Base-by-base conservation (phyloP, 192 early-diverging fungal genomes). In the Podila epicladia region DNA sequence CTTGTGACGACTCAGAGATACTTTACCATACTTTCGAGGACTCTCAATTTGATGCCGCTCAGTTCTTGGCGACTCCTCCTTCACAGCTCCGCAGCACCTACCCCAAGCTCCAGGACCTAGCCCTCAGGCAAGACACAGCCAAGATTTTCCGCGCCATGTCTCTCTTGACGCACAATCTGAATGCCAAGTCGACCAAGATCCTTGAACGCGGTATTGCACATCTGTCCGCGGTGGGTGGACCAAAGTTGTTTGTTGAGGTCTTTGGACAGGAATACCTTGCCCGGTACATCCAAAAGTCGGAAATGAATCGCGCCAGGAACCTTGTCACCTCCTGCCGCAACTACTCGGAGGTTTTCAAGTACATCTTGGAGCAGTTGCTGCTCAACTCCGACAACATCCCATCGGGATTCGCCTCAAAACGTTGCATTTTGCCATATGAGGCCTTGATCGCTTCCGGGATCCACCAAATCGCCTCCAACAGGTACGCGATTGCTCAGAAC, bases 1-100 rank as follows among this genome's bases (percentile, higher is more conserved):
- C 77, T 8, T 80, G 77, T n/a, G 77, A 80, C 49, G 77, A 80
- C 41, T 80, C 77, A 0, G 77, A 80, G 55, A 72, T 80, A 12
- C 49, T 80, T 5, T 73, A 73, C 26, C 77, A 80, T 26, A 80
- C 77, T 5, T 80, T 80, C 57, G 60, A 68, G 55, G 77, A 80
- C 65, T 58, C 64, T 24, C 77, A 80, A 33, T 80, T 69, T 26
- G 77, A 80, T 33, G 62, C 72, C 22, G 67, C 71, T 5, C 70
- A 80, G 11, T 73, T 80, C 31, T 59, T 80, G 11, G 65, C 77
- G 7, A 63, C 77, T 0, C 77, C 77, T 0, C 71, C 71, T 32
- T 80, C 77, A 5, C 77, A 80, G 15, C 70, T 80, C 20, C 26
- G 77, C 32, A 73, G 49, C 28, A 80, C 71, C 9, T 80, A 80